phyloP scores from a whole-genome alignment of 768 basidiomycete genomes.

The Kwoniella botswanensis region DNA sequence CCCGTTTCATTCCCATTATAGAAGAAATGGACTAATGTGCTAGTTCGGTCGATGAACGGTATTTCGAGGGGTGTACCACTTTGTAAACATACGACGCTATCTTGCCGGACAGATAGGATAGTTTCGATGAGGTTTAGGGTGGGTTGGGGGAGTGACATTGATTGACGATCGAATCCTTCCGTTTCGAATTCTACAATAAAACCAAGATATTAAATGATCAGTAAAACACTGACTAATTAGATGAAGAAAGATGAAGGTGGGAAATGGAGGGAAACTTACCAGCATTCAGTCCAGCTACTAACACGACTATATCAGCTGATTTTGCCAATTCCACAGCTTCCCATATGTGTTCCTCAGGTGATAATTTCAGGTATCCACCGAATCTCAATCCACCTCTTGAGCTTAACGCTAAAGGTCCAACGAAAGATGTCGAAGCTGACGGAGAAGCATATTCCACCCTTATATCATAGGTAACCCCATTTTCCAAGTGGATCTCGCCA shows the following conservation, averaged over 20 bases:
- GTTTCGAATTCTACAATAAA: constrained; percentile 68
- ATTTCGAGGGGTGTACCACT: constrained; percentile 63
- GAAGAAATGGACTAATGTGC: constrained; percentile 65
- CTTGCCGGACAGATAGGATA: constrained; percentile 40
- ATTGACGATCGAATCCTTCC: constrained; percentile 72
- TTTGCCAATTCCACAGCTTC: constrained; percentile 56
- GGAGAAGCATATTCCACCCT: constrained; percentile 41
- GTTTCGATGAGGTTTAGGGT: constrained; percentile 41
- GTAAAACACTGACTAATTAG: too few relatives aligned
- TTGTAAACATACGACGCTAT: constrained; percentile 19
- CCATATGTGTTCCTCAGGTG: constrained; percentile 44
- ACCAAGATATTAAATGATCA: too few relatives aligned
- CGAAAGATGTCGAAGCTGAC: constrained; percentile 35
- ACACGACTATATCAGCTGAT: constrained; percentile 60
- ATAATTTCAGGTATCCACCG: constrained; percentile 27
- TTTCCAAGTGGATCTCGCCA: constrained; percentile 20
- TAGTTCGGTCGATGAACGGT: constrained; percentile 68
- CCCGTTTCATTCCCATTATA: constrained; percentile 46
- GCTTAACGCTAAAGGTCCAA: constrained; percentile 20
- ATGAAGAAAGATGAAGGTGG: too few relatives aligned
- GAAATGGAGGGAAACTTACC: constrained; percentile 40
- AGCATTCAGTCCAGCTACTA: constrained; percentile 8
- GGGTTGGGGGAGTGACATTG: constrained; percentile 59
- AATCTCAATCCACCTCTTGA: constrained; percentile 39
- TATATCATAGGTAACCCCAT: constrained; percentile 27